A percentile compares a stretch with the other conserved stretches of the same genome.
These are phyloP conservation scores for Solanum pinnatisectum DNA, from an alignment of 257 asterid genomes.

Conservation along the genomic window DNA sequence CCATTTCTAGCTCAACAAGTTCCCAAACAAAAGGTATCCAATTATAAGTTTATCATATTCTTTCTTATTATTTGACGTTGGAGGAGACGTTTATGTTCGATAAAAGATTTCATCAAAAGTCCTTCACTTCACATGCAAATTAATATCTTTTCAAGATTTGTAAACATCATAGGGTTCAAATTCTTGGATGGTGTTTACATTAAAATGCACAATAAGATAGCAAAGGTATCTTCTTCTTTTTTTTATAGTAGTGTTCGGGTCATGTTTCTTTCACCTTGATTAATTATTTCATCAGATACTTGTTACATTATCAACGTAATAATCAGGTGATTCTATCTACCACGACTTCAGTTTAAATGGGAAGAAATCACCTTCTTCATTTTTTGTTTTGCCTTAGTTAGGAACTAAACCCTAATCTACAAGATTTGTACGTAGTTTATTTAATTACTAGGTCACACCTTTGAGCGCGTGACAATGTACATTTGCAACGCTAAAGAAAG, in stretches of 20 bases:
- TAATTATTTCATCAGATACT: not conserved
- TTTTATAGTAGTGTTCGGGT: not conserved
- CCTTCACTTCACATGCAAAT: not conserved
- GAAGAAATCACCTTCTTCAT: not conserved
- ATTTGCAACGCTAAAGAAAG: not conserved
- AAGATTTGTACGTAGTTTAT: not conserved
- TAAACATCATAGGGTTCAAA: not conserved
- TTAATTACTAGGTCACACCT: not conserved
- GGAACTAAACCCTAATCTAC: not conserved
- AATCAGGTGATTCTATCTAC: not conserved
- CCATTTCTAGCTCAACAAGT: not conserved
- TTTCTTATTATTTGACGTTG: not conserved
- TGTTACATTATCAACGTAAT: not conserved
- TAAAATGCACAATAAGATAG: not conserved
- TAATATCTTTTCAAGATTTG: not conserved
- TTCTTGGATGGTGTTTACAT: not conserved
- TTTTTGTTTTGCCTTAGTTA: not conserved
- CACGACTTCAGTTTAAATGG: not conserved
- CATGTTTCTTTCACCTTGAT: not conserved
- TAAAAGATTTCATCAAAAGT: not conserved
- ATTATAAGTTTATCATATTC: not conserved
- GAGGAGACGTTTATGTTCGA: not conserved
- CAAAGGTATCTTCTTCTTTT: not conserved
- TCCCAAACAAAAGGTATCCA: not conserved
- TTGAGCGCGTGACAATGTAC: not conserved